Conservation (phyloP, 352 stramenopile species). For the Pythium myriotylum region DNA sequence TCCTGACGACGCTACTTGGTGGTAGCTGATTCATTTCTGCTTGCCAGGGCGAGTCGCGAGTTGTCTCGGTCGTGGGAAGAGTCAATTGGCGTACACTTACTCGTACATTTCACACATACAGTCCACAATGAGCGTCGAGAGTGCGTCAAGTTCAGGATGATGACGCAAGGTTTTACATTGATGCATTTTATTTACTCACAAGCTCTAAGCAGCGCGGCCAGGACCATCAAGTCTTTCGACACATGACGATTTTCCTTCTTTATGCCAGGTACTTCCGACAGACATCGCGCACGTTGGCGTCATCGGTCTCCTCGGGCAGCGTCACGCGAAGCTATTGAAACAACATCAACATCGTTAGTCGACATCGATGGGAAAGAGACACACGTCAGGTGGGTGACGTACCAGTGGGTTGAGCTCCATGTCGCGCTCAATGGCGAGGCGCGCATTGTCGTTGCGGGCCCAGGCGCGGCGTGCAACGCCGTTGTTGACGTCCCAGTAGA, state of each 20-base stretch:
- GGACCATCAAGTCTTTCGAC: no score
- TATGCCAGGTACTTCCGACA: slow-evolving; percentile 45
- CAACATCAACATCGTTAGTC: no score
- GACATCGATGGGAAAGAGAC: no score
- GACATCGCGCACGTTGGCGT: slow-evolving; percentile 45
- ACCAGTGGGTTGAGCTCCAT: slow-evolving; percentile 83
- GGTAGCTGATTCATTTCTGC: no score
- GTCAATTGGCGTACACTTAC: no score
- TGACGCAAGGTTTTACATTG: neutral
- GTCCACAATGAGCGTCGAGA: no score
- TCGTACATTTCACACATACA: no score
- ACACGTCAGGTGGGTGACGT: slow-evolving; percentile 11
- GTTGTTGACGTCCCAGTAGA: slow-evolving; percentile 92
- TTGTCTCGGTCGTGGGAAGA: no score
- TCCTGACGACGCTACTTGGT: no score
- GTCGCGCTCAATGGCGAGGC: slow-evolving; percentile 80
- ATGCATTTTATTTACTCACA: neutral
- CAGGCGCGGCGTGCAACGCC: slow-evolving; percentile 79
- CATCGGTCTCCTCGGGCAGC: slow-evolving; percentile 48
- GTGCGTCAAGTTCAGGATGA: no score
- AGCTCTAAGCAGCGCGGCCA: no score
- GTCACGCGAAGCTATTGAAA: slow-evolving; percentile 52
- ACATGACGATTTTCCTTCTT: neutral
- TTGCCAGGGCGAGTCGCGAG: no score
- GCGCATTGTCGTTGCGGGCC: slow-evolving; percentile 85